Evolutionary conservation across 345 rosid species (phyloP).

Genomic region (Brassica nigra): DNA sequence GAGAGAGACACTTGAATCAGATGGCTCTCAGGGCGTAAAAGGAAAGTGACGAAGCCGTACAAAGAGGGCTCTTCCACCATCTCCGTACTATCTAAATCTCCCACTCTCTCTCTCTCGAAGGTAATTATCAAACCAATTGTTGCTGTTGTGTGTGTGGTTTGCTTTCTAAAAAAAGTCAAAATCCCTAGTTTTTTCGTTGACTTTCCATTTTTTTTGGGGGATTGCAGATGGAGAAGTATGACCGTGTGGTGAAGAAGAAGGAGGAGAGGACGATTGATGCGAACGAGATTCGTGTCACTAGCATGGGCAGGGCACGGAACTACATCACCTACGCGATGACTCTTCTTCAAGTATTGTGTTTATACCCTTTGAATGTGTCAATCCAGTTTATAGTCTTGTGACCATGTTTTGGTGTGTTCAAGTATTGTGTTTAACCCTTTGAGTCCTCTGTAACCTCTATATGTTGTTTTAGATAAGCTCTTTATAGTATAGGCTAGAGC

Average conservation of each 20-base stretch:
- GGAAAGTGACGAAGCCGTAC: constrained; percentile 43
- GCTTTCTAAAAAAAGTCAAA: neutral
- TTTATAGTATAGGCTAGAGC: neutral
- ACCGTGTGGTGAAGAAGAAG: constrained; percentile 73
- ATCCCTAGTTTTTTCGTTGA: constrained; percentile 28
- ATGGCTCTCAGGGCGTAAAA: constrained; percentile 33
- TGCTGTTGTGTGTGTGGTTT: neutral
- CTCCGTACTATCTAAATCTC: constrained; percentile 25
- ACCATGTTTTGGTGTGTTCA: neutral
- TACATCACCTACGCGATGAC: constrained; percentile 76
- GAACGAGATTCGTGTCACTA: constrained; percentile 48
- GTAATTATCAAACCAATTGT: neutral
- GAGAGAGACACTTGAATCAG: constrained; percentile 30
- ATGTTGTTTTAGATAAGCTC: neutral
- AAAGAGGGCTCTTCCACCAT: constrained; percentile 38
- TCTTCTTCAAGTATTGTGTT: constrained; percentile 59
- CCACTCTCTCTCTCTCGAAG: constrained; percentile 31
- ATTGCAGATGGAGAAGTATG: constrained; percentile 69
- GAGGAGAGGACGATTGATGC: constrained; percentile 58
- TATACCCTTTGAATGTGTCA: constrained; percentile 7
- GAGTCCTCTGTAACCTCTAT: neutral
- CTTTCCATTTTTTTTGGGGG: constrained; percentile 10
- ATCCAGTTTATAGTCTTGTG: neutral
- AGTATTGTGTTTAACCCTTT: neutral
- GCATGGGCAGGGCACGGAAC: constrained; percentile 42